Percentiles rank a stretch among this genome's conserved stretches.
These are phyloP conservation scores for Raphanus sativus DNA, from an alignment of 345 rosid species.

Conservation along the genomic window DNA sequence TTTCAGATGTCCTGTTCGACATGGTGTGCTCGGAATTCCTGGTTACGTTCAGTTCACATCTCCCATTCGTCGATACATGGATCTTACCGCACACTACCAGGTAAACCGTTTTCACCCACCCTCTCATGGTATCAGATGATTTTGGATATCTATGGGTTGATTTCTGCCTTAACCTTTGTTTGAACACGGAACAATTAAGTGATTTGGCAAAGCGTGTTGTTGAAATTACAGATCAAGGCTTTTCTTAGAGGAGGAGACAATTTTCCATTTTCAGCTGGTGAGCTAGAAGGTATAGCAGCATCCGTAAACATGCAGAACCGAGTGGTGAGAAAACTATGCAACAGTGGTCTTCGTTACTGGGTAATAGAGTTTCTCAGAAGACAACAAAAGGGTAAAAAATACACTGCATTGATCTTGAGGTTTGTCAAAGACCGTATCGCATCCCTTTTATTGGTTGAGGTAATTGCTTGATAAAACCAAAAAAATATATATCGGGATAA, in stretches of 20 bases:
- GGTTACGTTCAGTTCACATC: constrained; percentile 98
- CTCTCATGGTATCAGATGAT: background rate
- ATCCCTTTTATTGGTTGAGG: constrained; percentile 76
- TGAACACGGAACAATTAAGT: background rate
- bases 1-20: constrained; percentile 81
- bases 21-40: constrained; percentile 86
- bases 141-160: background rate
- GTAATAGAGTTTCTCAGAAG: constrained; percentile 72
- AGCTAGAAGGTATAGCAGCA: constrained; percentile 86
- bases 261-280: constrained; percentile 83
- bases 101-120: constrained; percentile 31
- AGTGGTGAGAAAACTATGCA: constrained; percentile 58
- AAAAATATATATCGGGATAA: background rate
- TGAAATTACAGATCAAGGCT: constrained; percentile 64
- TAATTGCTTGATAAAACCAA: constrained; percentile 26
- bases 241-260: constrained; percentile 80
- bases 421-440: constrained; percentile 84
- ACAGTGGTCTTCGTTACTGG: constrained; percentile 84
- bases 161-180: background rate
- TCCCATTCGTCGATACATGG: constrained; percentile 95
- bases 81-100: constrained; percentile 97
- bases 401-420: constrained; percentile 69
- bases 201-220: background rate
- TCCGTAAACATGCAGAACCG: constrained; percentile 60
- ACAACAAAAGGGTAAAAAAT: constrained; percentile 72